Evolutionary conservation across 1,284 basidiomycete species (phyloP).

Genomic region (Rhodotorula sp.): DNA sequence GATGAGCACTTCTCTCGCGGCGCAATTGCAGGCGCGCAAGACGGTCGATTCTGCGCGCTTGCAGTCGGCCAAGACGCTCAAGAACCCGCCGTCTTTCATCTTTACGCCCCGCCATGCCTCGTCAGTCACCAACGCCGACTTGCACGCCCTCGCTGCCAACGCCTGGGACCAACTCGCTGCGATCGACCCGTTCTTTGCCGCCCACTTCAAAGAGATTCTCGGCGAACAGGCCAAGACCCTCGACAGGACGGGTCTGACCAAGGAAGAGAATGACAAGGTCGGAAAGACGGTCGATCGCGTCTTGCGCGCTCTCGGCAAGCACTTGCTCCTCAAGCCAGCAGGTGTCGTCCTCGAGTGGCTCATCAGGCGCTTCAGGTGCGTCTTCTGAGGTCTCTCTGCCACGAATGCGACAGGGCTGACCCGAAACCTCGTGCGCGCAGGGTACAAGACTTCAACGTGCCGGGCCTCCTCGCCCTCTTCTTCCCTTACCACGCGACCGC

Average conservation of each 20-base stretch:
- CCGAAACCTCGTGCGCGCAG: slow-evolving; percentile 52
- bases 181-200: slow-evolving; percentile 58
- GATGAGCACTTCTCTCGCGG: slow-evolving; percentile 75
- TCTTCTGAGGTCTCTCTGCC: background rate
- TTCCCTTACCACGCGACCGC: slow-evolving; percentile 92
- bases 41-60: slow-evolving; percentile 77
- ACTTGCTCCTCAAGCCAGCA: slow-evolving; percentile 75
- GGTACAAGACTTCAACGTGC: slow-evolving; percentile 88
- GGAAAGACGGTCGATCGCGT: slow-evolving; percentile 64
- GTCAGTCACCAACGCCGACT: slow-evolving; percentile 78
- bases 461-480: slow-evolving; percentile 75
- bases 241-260: slow-evolving; percentile 77
- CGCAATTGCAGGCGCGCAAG: slow-evolving; percentile 74
- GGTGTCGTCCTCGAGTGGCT: slow-evolving; percentile 95
- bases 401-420: background rate
- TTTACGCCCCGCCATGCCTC: slow-evolving; percentile 79
- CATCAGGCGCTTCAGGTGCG: slow-evolving; percentile 83
- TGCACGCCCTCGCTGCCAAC: slow-evolving; percentile 77
- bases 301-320: slow-evolving; percentile 70
- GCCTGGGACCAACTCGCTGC: slow-evolving; percentile 68
- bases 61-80: slow-evolving; percentile 62
- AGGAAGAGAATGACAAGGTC: slow-evolving; percentile 64
- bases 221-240: slow-evolving; percentile 70
- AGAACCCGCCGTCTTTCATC: slow-evolving; percentile 70
- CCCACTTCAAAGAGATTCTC: slow-evolving; percentile 70